These are phyloP conservation scores for Mucuna pruriens DNA, from an alignment of 306 rosid species.

Conservation along the genomic window DNA sequence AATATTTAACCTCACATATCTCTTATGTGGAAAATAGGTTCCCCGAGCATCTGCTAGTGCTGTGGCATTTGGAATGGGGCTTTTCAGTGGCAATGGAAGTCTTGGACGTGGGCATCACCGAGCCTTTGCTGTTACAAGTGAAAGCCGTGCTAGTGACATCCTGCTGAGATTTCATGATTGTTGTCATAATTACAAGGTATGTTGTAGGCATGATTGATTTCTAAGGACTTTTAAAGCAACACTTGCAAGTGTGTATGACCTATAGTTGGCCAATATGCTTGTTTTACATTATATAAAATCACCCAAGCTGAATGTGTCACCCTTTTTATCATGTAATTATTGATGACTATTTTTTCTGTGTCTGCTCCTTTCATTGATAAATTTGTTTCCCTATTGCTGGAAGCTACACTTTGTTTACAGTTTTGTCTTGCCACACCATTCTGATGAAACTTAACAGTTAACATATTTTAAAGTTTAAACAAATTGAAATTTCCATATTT, in stretches of 20 bases:
- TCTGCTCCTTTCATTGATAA: neutral
- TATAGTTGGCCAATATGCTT: constrained; percentile 13
- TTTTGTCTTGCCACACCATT: neutral
- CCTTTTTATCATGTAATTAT: neutral
- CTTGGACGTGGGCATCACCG: constrained; percentile 78
- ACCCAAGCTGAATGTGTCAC: neutral
- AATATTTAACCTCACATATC: constrained; percentile 14
- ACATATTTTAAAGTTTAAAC: constrained; percentile 2
- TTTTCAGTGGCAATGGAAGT: constrained; percentile 76
- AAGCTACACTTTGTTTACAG: constrained; percentile 7
- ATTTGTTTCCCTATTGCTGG: constrained; percentile 8
- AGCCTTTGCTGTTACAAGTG: constrained; percentile 88
- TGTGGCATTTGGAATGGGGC: constrained; percentile 96
- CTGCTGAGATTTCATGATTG: constrained; percentile 78
- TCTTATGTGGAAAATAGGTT: constrained; percentile 53
- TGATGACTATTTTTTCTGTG: neutral
- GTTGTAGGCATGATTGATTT: constrained; percentile 32
- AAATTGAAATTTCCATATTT: constrained; percentile 2
- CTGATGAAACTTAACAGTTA: neutral
- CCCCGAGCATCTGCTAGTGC: constrained; percentile 99
- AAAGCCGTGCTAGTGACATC: constrained; percentile 87
- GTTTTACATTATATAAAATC: constrained; percentile 13
- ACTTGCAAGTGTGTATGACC: constrained; percentile 14
- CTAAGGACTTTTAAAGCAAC: constrained; percentile 5
- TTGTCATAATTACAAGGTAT: constrained; percentile 87